Base-by-base conservation (phyloP, 768 basidiomycete species). In the Lactifluus rugatus region DNA sequence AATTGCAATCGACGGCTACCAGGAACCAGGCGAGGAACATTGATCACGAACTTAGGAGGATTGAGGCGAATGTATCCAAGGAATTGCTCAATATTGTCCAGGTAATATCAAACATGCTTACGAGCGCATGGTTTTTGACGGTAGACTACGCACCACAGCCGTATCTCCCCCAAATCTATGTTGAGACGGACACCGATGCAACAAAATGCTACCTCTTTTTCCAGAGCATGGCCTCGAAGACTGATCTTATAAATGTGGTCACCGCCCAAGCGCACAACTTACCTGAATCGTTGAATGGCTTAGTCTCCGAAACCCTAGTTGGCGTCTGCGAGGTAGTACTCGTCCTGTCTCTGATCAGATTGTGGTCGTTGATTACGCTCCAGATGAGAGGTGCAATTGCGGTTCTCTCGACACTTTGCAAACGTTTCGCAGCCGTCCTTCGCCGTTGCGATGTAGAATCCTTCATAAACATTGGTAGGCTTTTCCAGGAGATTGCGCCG, bases 171-270 rank as follows among this genome's bases (percentile, higher is more conserved):
- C 87, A 90, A 68, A 70, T 91, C 11, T 99, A 96, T 67, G 79
- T 90, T 46, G 91, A 97, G 65, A 82, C 81, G 13, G 96, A 99
- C 70, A 81, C 79, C 62, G 92, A 93, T 63, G 88, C 95, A 0
- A 90, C 93, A 3, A 85, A 80, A 62, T 89, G 89, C 64, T 89
- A 95, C 64, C 75, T 98, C 58, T 90, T 96, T 78, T 96, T 98
- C 83, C 85, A 86, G 62, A 84, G 96, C 9, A 71, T 98, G 64
- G 86, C 85, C 0, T 76, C 78, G 68, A 99, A 99, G 72, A 78
- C 89, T 31, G 90, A 96, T 63, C 77, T 96, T 44, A 84, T 98
- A 70, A 90, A 87, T 66, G 78, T 72, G 13, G 80, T 91, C 55
- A 84, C 94, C 36, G 90, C 87, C 1, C 85, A 91, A 62, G 81